Evolutionary conservation across 73 alveolate species (phyloP), one percentile per base, ranked within the genome.

Genomic region (Paramecium caudatum): DNA sequence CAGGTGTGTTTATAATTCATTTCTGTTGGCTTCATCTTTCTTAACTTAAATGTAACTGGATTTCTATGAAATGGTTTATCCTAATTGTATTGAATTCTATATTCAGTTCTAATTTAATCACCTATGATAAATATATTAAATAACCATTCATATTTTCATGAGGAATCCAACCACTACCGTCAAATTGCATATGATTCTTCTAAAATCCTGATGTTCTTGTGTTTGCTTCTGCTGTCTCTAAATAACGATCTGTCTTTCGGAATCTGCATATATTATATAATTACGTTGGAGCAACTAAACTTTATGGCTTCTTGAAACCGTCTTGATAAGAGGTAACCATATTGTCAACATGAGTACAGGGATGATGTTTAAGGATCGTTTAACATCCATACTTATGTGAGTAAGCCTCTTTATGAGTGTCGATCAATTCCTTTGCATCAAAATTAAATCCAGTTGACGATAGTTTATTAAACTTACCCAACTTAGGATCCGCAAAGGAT

Each of bases 371-470:
- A 15, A 74, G 27, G 16, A 74, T 36, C 33, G 88, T 74, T 74
- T 74, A 43, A 10, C 88, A 41, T 37, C 88, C 88, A 21, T 74
- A 74, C 43, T 74, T 74, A 39, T 74, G 88, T 21, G 88, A 74
- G 32, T 74, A 74, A 4, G 88, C 88, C 32, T 74, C 88, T 13
- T 74, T 41, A 10, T 74, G 69, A 41, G 5, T 6, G 19, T 74
- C 88, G 1, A 74, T 74, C 21, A 74, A 39, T 36, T 30, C 88
- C 43, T 74, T 74, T 37, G 88, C 12, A 45, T 74, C 88, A 17
- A 74, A 74, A 74, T 74, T 74, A 45, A 74, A 74, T 74, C 88
- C 88, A 74, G 88, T 74, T 21, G 88, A 74, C 4, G 88, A 36
- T 41, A 74, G 55, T 45, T 25, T 23, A 74, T 74, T 74, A 43